These are phyloP conservation scores for Hypoxylon sp. DNA, from an alignment of 2,329 filamentous ascomycete species.

Conservation along the genomic window DNA sequence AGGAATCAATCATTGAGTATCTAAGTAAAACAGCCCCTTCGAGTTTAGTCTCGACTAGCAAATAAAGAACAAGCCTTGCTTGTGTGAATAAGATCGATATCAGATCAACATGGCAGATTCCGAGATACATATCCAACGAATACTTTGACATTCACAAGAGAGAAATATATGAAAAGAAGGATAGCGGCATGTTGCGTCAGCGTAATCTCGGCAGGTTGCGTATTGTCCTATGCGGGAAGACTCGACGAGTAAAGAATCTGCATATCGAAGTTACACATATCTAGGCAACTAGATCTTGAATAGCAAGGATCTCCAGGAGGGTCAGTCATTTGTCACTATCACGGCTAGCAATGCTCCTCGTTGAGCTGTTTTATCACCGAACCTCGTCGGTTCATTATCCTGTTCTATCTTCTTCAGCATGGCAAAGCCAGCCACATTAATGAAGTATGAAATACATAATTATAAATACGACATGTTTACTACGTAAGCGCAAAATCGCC, in stretches of 20 bases:
- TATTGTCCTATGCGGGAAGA: slow-evolving; percentile 14
- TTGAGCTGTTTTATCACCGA: background rate
- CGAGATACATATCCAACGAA: no score
- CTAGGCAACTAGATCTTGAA: background rate
- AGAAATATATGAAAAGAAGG: background rate
- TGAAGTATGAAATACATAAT: background rate
- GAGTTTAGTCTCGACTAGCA: no score
- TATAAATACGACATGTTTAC: background rate
- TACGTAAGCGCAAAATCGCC: background rate
- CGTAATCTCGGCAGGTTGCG: slow-evolving; percentile 20
- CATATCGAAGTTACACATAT: background rate
- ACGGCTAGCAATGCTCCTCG: background rate
- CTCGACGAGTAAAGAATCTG: background rate
- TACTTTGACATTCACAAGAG: no score
- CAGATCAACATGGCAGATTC: background rate
- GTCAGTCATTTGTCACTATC: background rate
- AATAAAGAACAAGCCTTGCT: background rate
- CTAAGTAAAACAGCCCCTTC: no score
- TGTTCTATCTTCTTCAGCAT: background rate
- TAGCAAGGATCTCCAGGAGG: background rate
- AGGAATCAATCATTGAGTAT: no score
- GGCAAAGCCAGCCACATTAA: background rate
- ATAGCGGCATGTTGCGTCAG: background rate
- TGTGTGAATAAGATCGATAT: background rate
- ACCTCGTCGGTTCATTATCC: background rate